A percentile compares a stretch with the other conserved stretches of the same genome.
These are phyloP conservation scores for Solanum aculeatissimum DNA, from an alignment of 305 asterid genomes.

Conservation along the genomic window DNA sequence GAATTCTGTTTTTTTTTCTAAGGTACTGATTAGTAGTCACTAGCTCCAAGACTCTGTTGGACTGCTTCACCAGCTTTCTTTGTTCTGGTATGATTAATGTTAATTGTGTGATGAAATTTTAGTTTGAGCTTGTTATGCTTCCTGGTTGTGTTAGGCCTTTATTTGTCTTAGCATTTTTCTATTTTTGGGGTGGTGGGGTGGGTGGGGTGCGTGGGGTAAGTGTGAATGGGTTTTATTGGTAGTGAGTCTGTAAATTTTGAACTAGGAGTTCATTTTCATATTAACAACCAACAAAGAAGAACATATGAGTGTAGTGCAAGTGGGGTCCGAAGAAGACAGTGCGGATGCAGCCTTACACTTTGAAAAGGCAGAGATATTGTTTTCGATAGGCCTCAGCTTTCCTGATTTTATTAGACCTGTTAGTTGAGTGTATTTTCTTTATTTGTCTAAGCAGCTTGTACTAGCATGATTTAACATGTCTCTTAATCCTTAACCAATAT, in stretches of 20 bases:
- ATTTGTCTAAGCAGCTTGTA: too few relatives aligned
- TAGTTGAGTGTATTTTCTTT: too few relatives aligned
- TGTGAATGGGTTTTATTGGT: not conserved
- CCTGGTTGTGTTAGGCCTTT: not conserved
- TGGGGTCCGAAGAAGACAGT: not conserved
- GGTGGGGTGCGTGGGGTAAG: not conserved
- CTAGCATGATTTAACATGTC: too few relatives aligned
- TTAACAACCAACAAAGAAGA: not conserved
- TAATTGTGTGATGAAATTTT: not conserved
- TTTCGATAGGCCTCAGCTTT: not conserved
- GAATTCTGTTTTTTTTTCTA: not conserved
- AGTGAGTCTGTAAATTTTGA: not conserved
- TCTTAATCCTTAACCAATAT: too few relatives aligned
- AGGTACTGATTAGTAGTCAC: not conserved
- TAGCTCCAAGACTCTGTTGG: not conserved
- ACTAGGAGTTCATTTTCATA: not conserved
- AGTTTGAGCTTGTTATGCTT: not conserved
- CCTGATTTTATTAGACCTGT: not conserved
- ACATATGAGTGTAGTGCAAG: not conserved
- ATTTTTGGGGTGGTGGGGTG: not conserved
- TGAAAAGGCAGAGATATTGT: not conserved
- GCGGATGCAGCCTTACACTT: not conserved
- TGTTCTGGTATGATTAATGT: not conserved
- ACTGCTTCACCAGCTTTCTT: not conserved
- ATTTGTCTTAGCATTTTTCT: not conserved